phyloP scores from a whole-genome alignment of 768 basidiomycete genomes.

The Russula lepida region DNA sequence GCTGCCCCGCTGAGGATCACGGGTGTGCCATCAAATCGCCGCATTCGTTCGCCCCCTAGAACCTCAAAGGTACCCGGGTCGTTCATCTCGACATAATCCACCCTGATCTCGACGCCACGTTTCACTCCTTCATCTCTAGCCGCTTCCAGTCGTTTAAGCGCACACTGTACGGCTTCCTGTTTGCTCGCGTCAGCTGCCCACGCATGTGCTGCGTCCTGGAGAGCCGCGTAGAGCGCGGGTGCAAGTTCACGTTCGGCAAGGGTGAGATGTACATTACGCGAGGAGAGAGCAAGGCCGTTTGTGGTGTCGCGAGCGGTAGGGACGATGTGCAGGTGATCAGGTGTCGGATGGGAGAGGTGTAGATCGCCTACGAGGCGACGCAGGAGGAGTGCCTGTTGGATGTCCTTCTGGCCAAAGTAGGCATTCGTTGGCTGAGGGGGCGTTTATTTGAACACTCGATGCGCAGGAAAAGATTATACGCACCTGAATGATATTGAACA shows the following conservation, averaged over 20 bases:
- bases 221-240: slow-evolving; percentile 55
- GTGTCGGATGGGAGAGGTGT: slow-evolving; percentile 66
- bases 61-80: slow-evolving; percentile 67
- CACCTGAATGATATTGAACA: slow-evolving; percentile 89
- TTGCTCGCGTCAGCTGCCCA: slow-evolving; percentile 51
- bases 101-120: slow-evolving; percentile 42
- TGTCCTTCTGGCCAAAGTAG: slow-evolving; percentile 98
- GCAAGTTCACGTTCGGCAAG: slow-evolving; percentile 50
- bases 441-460: neutral
- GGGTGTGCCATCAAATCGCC: slow-evolving; percentile 27
- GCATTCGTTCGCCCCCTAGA: slow-evolving; percentile 32
- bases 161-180: slow-evolving; percentile 39
- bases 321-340: slow-evolving; percentile 72
- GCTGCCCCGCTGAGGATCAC: slow-evolving; percentile 81
- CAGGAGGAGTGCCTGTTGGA: slow-evolving; percentile 88
- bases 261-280: slow-evolving; percentile 80
- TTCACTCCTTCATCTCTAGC: slow-evolving; percentile 24
- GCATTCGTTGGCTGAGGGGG: slow-evolving; percentile 68
- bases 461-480: slow-evolving; percentile 21
- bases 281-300: slow-evolving; percentile 78
- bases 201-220: slow-evolving; percentile 45
- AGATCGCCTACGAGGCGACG: slow-evolving; percentile 73
- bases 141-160: slow-evolving; percentile 34
- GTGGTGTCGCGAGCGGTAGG: slow-evolving; percentile 67
- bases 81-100: slow-evolving; percentile 90